Evolutionary conservation across 306 rosid genomes (phyloP), one percentile per base, ranked within the genome.

Genomic region (Phaseolus lunatus): DNA sequence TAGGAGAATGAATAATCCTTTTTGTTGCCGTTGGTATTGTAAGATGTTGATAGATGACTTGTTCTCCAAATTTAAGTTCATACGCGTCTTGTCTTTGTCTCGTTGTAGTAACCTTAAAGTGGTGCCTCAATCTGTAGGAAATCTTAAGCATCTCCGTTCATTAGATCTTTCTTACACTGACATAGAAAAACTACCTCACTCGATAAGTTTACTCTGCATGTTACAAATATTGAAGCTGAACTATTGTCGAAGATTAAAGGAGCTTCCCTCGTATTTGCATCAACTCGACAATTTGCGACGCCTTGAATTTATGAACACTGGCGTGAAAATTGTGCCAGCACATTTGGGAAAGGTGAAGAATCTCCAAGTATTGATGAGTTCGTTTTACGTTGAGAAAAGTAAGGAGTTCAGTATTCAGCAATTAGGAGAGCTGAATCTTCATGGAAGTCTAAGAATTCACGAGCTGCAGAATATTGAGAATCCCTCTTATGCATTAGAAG

Each of bases 321-420:
- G 7, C 9, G 11, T 61, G 48, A 59, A 0, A 33, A 13, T 11
- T 12, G 5, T 27, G 48, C n/a, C n/a, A n/a, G n/a, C 79, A 14
- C 13, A 31, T 4, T 6, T 75, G 16, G 59, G 48, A 15, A 19
- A 75, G 27, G 10, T 62, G 10, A 23, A 61, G 20, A 62, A 29
- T 19, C 79, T 75, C 18, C 59, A 62, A 45, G 47, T 75, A 14
- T 62, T 1, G 12, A 61, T 74, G 79, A 47, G 37, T 64, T 45
- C 37, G 0, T 75, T 75, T 75, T 14, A 12, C 19, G 79, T 75
- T 15, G 61, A 59, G 0, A 45, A 47, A 75, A 18, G 4, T n/a
- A 7, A 20, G 1, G 24, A 50, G 10, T 3, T 7, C 12, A 7
- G 19, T 18, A 7, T 50, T 7, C 57, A 50, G 9, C 53, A 48